Evolutionary conservation across 2,329 filamentous ascomycete species (phyloP), one percentile per base, ranked within the genome.

Genomic region (Fusarium abutilonis): DNA sequence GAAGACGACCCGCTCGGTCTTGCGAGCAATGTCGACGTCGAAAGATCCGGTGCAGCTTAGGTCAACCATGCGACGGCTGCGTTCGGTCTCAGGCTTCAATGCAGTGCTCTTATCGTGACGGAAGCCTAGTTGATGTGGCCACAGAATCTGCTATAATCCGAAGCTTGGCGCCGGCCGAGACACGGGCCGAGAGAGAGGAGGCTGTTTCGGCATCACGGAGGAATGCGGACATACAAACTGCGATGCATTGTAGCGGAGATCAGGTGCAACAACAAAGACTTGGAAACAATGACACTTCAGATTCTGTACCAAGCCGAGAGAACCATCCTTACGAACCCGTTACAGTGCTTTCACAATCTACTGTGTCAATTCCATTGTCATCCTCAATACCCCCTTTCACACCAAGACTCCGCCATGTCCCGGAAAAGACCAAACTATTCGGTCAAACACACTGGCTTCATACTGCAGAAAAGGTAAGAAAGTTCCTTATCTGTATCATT

Each of bases 401-500:
- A 34, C 67, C 69, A 23, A 60, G 69, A 34, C 56, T 71, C 15
- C 68, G 68, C 13, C 59, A 69, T 47, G 60, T 71, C 17, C 68
- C 68, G 2, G 68, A 71, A 35, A 70, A 70, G 43, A 70, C 68
- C 10, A 70, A 70, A 45, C 40, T 70, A 7, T 70, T 70, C 38
- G 68, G 68, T 15, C 68, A 70, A 51, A 70, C 68, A 23, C 68
- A 70, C 40, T 70, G 68, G 68, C 56, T 70, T 13, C 68, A 70
- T 31, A 70, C 65, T 5, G 68, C 68, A 47, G 67, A 70, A 38
- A 71, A 67, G 45, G 68, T 66, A 14, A 31, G 68, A 66, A 14
- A 31, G 19, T 9, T 11, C 6, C 19, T 19, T 4, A 6, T 5
- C 9, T 19, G 19, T 13, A 8, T 28, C 14, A 28, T 8, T 34